phyloP scores from a whole-genome alignment of 805 yeast genomes.

The Lachancea waltii region DNA sequence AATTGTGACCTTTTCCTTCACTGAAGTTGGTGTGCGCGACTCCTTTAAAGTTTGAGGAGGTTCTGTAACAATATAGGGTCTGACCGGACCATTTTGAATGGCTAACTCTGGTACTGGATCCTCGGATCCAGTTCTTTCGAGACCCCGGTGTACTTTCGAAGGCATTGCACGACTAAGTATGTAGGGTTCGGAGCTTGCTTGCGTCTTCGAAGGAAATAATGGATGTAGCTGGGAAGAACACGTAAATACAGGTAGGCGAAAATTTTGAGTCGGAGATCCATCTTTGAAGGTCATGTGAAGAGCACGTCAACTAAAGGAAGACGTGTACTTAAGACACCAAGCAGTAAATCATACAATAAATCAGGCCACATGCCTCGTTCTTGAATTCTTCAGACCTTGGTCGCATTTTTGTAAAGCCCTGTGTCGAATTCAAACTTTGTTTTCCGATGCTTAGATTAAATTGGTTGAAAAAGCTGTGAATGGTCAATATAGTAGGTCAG shows the following conservation, averaged over 20 bases:
- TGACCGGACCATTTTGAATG: slow-evolving; percentile 42
- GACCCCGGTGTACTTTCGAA: slow-evolving; percentile 1
- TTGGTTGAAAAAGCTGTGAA: no score
- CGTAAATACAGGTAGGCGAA: slow-evolving; percentile 5
- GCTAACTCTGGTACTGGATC: slow-evolving; percentile 43
- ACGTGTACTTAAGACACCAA: background rate
- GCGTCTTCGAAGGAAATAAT: background rate
- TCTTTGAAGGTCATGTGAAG: slow-evolving; percentile 3
- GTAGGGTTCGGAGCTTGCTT: background rate
- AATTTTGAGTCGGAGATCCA: slow-evolving; percentile 3
- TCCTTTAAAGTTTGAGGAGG: slow-evolving; percentile 38
- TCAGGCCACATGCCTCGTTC: background rate
- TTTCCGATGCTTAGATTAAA: no score
- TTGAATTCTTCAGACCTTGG: no score
- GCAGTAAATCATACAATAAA: no score
- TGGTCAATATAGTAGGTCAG: no score
- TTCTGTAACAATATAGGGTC: slow-evolving; percentile 50
- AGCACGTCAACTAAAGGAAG: background rate
- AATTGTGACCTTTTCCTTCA: slow-evolving; percentile 38
- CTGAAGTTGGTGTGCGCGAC: slow-evolving; percentile 36
- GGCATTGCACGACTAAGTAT: slow-evolving; percentile 3
- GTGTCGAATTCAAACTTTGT: no score
- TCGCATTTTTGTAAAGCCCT: no score
- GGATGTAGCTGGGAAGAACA: slow-evolving; percentile 3
- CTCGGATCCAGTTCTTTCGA: background rate